Conservation (phyloP, 2,329 filamentous ascomycete species). For the Rhexocercosporidium sp. region DNA sequence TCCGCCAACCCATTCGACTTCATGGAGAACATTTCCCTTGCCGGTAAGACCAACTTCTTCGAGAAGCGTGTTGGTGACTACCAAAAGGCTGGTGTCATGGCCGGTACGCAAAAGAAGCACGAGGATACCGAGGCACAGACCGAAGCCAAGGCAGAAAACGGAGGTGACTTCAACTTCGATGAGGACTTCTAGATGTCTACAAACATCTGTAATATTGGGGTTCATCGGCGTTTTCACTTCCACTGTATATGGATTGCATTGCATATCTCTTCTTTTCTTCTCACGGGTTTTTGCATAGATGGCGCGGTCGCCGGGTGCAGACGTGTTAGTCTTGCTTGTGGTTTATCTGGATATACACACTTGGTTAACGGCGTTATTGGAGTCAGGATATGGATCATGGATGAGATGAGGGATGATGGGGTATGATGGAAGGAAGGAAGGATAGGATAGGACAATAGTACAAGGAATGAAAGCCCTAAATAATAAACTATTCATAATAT, state of each 20-base stretch:
- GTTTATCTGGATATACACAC: constrained; percentile 25
- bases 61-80: constrained; percentile 99
- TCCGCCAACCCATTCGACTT: constrained; percentile 98
- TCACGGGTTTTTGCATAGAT: constrained; percentile 38
- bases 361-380: constrained; percentile 36
- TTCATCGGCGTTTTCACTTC: constrained; percentile 29
- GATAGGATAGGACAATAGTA: constrained; percentile 24
- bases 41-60: constrained; percentile 99
- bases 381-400: constrained; percentile 30
- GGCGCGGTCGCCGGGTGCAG: constrained; percentile 38
- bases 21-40: constrained; percentile 99
- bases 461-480: constrained; percentile 25
- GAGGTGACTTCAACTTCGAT: constrained; percentile 89
- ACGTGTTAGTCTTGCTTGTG: constrained; percentile 26
- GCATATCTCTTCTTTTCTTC: constrained; percentile 29
- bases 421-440: constrained; percentile 21
- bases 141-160: constrained; percentile 61
- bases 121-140: constrained; percentile 52
- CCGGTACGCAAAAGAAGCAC: constrained; percentile 79
- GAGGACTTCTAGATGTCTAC: constrained; percentile 82
- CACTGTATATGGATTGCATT: constrained; percentile 34
- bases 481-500: neutral
- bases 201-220: constrained; percentile 24
- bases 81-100: constrained; percentile 99
- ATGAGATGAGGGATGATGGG: constrained; percentile 23